These are phyloP conservation scores for Gynandropsis gynandra DNA, from an alignment of 345 rosid species.

Conservation along the genomic window DNA sequence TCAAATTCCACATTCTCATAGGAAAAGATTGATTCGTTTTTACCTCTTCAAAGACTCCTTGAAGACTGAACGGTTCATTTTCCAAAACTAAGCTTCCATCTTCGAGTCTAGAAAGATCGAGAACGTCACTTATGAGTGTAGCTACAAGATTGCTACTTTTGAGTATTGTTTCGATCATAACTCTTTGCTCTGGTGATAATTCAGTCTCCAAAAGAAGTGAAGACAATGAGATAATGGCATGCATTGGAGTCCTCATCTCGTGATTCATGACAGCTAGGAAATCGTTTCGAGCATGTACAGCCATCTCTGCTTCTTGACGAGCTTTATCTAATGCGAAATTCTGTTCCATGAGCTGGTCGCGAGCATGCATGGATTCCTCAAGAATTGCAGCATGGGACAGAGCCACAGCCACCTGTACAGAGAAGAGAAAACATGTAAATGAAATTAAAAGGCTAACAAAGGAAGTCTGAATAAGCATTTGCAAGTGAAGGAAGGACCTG, in stretches of 20 bases:
- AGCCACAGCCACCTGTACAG: conserved; percentile 84
- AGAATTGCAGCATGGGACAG: conserved; percentile 94
- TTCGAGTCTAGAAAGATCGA: conserved; percentile 88
- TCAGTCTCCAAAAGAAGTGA: conserved; percentile 87
- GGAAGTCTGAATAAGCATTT: conserved; percentile 4
- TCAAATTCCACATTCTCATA: too few species aligned
- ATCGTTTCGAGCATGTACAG: conserved; percentile 88
- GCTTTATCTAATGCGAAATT: conserved; percentile 73
- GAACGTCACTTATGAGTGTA: conserved; percentile 76
- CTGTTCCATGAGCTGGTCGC: conserved; percentile 76
- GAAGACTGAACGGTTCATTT: conserved; percentile 54
- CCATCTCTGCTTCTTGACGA: conserved; percentile 84
- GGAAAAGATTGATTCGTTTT: background rate
- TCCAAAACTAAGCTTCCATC: conserved; percentile 85
- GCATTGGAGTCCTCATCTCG: conserved; percentile 95
- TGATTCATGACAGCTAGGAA: conserved; percentile 96
- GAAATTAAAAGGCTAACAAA: background rate
- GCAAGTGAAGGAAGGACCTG: conserved; percentile 49
- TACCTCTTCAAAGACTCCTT: conserved; percentile 67
- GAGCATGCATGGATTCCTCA: conserved; percentile 89
- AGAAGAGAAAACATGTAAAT: background rate
- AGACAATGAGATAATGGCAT: conserved; percentile 77
- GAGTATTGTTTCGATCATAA: conserved; percentile 76
- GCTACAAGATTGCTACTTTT: conserved; percentile 91
- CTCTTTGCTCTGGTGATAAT: conserved; percentile 69